These are phyloP conservation scores for Pueraria montana DNA, from an alignment of 306 rosid genomes.

Conservation along the genomic window DNA sequence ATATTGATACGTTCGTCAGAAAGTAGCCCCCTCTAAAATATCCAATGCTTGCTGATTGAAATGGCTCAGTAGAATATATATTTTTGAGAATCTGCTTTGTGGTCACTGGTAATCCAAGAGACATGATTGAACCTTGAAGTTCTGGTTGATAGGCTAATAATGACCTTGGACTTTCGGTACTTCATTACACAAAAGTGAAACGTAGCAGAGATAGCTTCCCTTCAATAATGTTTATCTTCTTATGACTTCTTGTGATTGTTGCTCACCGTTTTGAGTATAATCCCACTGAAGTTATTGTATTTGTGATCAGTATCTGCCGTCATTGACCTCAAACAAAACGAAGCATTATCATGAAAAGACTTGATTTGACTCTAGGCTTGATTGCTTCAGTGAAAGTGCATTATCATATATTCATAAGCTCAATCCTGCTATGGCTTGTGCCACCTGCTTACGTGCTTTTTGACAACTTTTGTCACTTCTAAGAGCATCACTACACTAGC, in stretches of 20 bases:
- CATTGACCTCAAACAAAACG: neutral
- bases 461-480: neutral
- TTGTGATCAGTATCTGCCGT: neutral
- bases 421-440: conserved; percentile 17
- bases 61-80: neutral
- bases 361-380: conserved; percentile 32
- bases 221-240: conserved; percentile 13
- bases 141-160: neutral
- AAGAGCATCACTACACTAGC: neutral
- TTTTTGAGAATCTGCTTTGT: conserved; percentile 2
- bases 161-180: conserved; percentile 20
- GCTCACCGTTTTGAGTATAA: conserved; percentile 21
- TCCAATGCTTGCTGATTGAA: neutral
- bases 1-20: neutral
- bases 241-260: neutral
- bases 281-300: neutral
- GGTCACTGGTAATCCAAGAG: neutral
- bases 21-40: neutral
- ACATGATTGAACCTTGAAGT: conserved; percentile 32
- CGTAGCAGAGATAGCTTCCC: neutral
- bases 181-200: neutral
- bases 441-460: neutral
- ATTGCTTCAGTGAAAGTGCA: conserved; percentile 37
- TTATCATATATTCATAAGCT: neutral
- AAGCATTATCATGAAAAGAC: conserved; percentile 36